Evolutionary conservation across 2,329 filamentous ascomycete species (phyloP).

Genomic region (Talaromyces islandicus): DNA sequence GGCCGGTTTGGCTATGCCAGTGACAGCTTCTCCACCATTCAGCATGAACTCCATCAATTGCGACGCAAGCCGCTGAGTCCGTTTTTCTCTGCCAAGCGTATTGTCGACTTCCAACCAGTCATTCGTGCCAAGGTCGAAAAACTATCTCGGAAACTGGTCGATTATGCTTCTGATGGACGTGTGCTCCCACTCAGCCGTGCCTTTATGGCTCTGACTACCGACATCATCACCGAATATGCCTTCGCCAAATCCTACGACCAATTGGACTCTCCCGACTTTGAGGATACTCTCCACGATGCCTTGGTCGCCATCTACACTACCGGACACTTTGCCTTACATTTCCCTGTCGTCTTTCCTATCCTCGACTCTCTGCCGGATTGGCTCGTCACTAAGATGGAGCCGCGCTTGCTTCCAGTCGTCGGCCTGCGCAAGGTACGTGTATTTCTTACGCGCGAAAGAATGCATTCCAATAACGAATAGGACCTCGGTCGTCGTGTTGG

Average conservation of each 20-base stretch:
- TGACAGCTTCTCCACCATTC: conserved; percentile 27
- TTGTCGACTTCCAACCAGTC: conserved; percentile 19
- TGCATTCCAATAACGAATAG: conserved; percentile 2
- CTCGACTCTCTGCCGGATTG: conserved; percentile 18
- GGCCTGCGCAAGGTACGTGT: conserved; percentile 12
- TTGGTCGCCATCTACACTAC: conserved; percentile 12
- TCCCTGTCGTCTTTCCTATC: conserved; percentile 16
- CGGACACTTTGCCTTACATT: conserved; percentile 15
- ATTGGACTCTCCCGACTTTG: conserved; percentile 14
- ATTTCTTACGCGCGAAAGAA: background rate
- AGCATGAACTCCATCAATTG: conserved; percentile 26
- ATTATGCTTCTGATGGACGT: conserved; percentile 17
- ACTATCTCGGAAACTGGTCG: conserved; percentile 16
- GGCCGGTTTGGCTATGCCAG: conserved; percentile 23
- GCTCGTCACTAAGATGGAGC: conserved; percentile 15
- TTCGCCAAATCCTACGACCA: conserved; percentile 21
- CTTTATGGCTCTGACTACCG: conserved; percentile 21
- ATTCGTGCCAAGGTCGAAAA: conserved; percentile 17
- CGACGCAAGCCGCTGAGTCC: conserved; percentile 28
- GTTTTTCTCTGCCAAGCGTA: conserved; percentile 28
- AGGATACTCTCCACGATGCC: conserved; percentile 10
- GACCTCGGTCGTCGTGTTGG: conserved; percentile 12
- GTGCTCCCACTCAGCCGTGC: conserved; percentile 20
- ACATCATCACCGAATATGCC: conserved; percentile 42
- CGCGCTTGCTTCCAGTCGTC: conserved; percentile 11